Conservation (phyloP, 495 filamentous ascomycete species). For the Trypethelium eluteriae region DNA sequence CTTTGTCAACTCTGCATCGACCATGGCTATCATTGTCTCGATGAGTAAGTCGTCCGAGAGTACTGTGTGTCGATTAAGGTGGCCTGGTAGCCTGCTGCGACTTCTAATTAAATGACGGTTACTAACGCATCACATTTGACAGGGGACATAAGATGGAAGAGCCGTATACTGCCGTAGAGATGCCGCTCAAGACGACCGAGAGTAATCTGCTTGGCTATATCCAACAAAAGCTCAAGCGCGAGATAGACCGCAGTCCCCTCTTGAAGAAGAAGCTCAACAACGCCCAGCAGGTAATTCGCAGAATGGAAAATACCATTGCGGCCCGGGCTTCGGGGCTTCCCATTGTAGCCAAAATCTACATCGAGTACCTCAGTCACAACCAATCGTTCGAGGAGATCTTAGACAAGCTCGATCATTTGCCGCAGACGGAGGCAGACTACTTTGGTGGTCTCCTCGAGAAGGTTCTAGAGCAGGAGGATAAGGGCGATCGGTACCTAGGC, state of each 20-base stretch:
- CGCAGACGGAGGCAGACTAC: neutral
- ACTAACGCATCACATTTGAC: neutral
- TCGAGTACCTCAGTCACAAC: constrained; percentile 7
- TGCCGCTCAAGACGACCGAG: neutral
- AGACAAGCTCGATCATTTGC: constrained; percentile 10
- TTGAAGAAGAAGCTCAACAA: constrained; percentile 6
- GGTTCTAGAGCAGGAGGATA: neutral
- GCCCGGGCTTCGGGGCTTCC: neutral
- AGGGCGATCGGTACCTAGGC: neutral
- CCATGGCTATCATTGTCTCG: constrained; percentile 4
- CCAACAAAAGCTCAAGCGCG: neutral
- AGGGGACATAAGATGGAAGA: constrained; percentile 2
- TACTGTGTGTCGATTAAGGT: neutral
- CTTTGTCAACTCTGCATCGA: constrained; percentile 14
- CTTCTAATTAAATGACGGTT: neutral
- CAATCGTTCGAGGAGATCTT: constrained; percentile 11
- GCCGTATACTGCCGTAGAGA: neutral
- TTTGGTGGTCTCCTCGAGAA: constrained; percentile 5
- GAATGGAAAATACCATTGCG: constrained; percentile 12
- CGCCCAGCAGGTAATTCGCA: neutral
- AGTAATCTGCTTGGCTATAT: constrained; percentile 10
- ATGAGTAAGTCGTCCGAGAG: constrained; percentile 3
- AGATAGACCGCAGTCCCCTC: neutral
- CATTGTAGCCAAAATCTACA: constrained; percentile 15
- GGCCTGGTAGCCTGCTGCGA: neutral